Evolutionary conservation across 257 asterid genomes (phyloP).

Genomic region (Solanum pimpinellifolium): DNA sequence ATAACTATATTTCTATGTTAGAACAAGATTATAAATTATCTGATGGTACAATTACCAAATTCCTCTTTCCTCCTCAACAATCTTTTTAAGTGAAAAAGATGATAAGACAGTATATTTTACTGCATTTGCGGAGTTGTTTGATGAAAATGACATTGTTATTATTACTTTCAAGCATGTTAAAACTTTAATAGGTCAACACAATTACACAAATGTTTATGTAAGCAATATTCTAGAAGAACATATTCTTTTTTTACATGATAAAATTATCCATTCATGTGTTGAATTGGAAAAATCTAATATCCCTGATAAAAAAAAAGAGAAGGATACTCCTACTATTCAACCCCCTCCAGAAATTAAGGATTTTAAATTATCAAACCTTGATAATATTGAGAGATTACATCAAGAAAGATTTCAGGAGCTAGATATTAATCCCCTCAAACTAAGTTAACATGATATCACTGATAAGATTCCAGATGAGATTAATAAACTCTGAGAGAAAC

Average conservation of each 20-base stretch:
- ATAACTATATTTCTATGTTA: too few species aligned
- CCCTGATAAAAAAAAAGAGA: not conserved
- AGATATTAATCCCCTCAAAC: not conserved
- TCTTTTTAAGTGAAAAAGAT: too few species aligned
- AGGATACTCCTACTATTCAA: not conserved
- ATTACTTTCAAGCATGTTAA: too few species aligned
- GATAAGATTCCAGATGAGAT: not conserved
- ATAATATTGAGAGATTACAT: too few species aligned
- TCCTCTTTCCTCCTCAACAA: not conserved
- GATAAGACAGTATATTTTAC: too few species aligned
- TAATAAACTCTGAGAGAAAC: not conserved
- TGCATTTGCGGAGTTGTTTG: not conserved
- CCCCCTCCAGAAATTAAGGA: not conserved
- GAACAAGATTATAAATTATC: too few species aligned
- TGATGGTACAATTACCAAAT: not conserved
- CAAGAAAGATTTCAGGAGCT: not conserved
- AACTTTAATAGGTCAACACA: too few species aligned
- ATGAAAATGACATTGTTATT: not conserved
- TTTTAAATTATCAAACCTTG: not conserved
- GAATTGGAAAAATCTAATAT: too few species aligned
- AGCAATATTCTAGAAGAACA: not conserved
- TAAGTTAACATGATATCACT: not conserved
- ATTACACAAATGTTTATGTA: not conserved
- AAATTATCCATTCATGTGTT: not conserved
- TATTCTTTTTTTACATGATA: too few species aligned